Evolutionary conservation across 78 protist species (phyloP).

Genomic region (Speleostelium caveatum): DNA sequence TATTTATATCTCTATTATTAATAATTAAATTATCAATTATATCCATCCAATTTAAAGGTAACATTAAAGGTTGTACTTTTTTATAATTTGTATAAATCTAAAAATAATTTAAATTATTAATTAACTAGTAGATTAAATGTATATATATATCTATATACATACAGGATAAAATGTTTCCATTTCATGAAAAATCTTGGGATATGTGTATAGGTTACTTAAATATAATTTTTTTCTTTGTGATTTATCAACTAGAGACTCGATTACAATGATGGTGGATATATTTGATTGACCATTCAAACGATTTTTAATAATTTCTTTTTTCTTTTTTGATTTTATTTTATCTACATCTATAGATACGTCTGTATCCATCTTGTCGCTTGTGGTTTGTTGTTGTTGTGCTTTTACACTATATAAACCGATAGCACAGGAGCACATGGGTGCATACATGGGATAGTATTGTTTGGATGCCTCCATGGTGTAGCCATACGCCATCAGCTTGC

Average conservation of each 20-base stretch:
- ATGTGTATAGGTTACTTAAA: not conserved
- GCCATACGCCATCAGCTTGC: conserved; percentile 30
- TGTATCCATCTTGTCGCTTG: not conserved
- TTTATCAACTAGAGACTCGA: not conserved
- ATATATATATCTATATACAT: not conserved
- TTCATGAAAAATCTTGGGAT: not conserved
- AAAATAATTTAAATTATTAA: not conserved
- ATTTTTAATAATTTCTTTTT: not conserved
- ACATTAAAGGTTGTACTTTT: conserved; percentile 13
- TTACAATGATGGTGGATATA: not conserved
- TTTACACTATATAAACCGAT: conserved; percentile 16
- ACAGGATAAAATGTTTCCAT: conserved; percentile 31
- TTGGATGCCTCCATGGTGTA: not conserved
- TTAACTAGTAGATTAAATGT: not conserved
- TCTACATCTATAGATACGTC: not conserved
- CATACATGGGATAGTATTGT: conserved; percentile 8
- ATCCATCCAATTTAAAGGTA: conserved; percentile 33
- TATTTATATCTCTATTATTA: not conserved
- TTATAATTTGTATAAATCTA: conserved; percentile 5
- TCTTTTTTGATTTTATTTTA: not conserved
- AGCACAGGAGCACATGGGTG: conserved; percentile 57
- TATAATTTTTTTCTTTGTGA: conserved; percentile 15
- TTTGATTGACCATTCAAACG: not conserved
- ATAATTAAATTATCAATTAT: conserved; percentile 23
- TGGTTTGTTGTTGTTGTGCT: not conserved